Percentiles rank a stretch among this genome's conserved stretches.
Conservation (phyloP, 2,329 filamentous ascomycete species). For the Neobulgaria alba region DNA sequence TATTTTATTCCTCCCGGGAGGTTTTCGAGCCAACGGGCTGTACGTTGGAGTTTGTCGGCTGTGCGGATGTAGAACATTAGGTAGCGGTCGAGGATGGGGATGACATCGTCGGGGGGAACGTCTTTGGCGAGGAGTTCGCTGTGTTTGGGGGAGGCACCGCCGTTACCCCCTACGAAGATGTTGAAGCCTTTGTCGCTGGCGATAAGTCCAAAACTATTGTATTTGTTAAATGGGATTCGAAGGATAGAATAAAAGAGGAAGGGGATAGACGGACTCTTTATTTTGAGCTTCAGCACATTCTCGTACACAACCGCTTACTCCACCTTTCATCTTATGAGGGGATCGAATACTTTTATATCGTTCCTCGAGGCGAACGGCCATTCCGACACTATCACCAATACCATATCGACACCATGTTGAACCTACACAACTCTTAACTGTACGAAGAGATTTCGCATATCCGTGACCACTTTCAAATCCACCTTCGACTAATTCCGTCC, state of each 20-base stretch:
- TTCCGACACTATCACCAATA: constrained; percentile 81
- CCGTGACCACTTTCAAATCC: constrained; percentile 89
- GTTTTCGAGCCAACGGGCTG: constrained; percentile 78
- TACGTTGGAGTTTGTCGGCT: constrained; percentile 81
- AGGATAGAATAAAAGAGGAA: not conserved
- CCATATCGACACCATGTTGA: constrained; percentile 88
- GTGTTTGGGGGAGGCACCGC: constrained; percentile 76
- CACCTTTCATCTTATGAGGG: constrained; percentile 87
- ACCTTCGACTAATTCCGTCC: constrained; percentile 69
- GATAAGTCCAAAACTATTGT: constrained; percentile 74
- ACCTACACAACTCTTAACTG: constrained; percentile 86
- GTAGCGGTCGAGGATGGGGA: constrained; percentile 80
- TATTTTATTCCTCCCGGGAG: constrained; percentile 79
- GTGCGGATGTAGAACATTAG: constrained; percentile 92
- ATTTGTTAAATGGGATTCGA: constrained; percentile 7
- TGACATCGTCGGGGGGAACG: constrained; percentile 71
- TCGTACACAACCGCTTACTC: constrained; percentile 82
- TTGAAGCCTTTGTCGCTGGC: constrained; percentile 92
- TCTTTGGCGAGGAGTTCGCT: constrained; percentile 79
- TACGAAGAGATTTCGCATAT: constrained; percentile 81
- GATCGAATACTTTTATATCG: constrained; percentile 85
- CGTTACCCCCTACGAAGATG: constrained; percentile 83
- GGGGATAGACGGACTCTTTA: constrained; percentile 58
- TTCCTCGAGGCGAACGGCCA: constrained; percentile 82
- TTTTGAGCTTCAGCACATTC: constrained; percentile 90